Evolutionary conservation across 1,284 basidiomycete genomes (phyloP), one percentile per base, ranked within the genome.

Genomic region (Anthracocystis setariae): DNA sequence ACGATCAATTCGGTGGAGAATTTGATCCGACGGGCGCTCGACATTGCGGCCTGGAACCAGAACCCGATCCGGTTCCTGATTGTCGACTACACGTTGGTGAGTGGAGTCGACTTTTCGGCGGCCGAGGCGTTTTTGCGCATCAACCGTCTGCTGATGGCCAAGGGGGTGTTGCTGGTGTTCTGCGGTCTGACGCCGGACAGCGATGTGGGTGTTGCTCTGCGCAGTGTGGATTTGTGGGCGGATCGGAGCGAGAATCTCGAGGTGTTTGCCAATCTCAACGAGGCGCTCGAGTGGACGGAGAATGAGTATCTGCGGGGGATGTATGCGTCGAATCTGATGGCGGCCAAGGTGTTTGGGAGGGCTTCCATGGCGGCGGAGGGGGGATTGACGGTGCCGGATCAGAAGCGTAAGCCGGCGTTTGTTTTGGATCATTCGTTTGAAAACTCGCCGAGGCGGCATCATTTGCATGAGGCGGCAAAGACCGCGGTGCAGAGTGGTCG

Each of bases 41-140:
- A 92, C 56, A 87, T 88, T 7, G 88, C 89, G 0, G 85, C 87
- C 13, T 96, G 93, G 90, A 86, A 89, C 43, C 86, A 86, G 29
- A 89, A 89, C 52, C 93, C 94, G 0, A 90, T 98, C 38, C 90
- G 92, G 1, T 98, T 97, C 86, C 60, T 82, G 3, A 70, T 82
- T 21, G 76, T 82, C 49, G 79, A 82, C 51, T 88, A 97, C 37
- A 86, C 90, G 17, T 87, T 93, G 33, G 93, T 95, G 0, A 89
- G 88, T 20, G 94, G 94, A 0, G 89, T 98, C 25, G 95, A 98
- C 84, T 91, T 98, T 87, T 94, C 92, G 0, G 89, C 94, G 0
- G 93, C 94, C 2, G 95, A 98, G 80, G 94, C 94, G 0, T 94
- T 98, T 76, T 91, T 97, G 46, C 88, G 95, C 21, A 88, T 98